Percentiles rank a stretch among this genome's conserved stretches.
Conservation (phyloP, 1,139 yeast genomes). For the Ashbya aceris region DNA sequence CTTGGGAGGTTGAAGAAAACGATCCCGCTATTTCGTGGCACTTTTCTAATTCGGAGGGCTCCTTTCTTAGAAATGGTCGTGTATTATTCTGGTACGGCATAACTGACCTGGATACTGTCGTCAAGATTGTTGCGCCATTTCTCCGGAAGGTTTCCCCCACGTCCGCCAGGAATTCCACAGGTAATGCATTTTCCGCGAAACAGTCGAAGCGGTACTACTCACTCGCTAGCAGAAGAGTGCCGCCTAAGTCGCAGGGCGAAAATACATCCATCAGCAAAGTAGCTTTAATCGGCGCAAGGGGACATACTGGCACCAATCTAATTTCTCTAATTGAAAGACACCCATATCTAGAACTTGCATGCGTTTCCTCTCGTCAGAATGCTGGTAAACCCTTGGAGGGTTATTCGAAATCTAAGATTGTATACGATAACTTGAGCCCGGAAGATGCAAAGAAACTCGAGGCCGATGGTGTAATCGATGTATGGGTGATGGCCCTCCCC, state of each 20-base stretch:
- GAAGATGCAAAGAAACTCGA: conserved; percentile 81
- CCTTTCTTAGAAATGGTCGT: conserved; percentile 80
- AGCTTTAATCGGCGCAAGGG: conserved; percentile 97
- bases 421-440: conserved; percentile 75
- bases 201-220: conserved; percentile 29
- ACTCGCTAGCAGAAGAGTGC: conserved; percentile 33
- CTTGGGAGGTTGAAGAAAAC: conserved; percentile 86
- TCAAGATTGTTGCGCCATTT: conserved; percentile 58
- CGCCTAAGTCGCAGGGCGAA: conserved; percentile 69
- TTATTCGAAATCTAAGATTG: conserved; percentile 69
- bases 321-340: conserved; percentile 80
- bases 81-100: conserved; percentile 94
- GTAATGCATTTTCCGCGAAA: conserved; percentile 29
- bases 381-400: conserved; percentile 81
- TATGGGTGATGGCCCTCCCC: conserved; percentile 99
- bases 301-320: conserved; percentile 91
- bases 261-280: conserved; percentile 56
- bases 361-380: conserved; percentile 92
- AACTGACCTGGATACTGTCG: conserved; percentile 50
- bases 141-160: conserved; percentile 28
- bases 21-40: conserved; percentile 90
- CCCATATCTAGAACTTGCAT: conserved; percentile 77
- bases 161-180: conserved; percentile 11
- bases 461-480: conserved; percentile 68
- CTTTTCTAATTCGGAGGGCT: conserved; percentile 88